A percentile compares a stretch with the other conserved stretches of the same genome.
phyloP scores from a whole-genome alignment of 306 rosid genomes.

The Canavalia ensiformis region DNA sequence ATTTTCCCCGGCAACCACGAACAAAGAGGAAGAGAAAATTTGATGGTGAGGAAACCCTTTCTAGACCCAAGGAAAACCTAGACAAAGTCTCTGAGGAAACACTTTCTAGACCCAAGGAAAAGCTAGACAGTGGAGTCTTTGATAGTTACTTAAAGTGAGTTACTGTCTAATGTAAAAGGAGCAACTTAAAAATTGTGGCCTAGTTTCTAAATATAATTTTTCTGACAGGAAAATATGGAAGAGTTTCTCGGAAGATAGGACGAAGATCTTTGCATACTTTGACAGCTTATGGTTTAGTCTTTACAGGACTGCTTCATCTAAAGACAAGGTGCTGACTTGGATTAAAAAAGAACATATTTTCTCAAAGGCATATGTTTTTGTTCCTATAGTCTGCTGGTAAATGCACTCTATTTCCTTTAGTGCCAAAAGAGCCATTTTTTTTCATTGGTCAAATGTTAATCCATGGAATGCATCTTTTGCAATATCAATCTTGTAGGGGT shows the following conservation, averaged over 20 bases:
- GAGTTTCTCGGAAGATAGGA: conserved; percentile 67
- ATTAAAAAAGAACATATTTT: conserved; percentile 67
- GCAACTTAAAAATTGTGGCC: background rate
- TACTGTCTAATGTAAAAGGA: conserved; percentile 30
- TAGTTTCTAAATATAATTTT: conserved; percentile 43
- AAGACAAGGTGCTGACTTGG: conserved; percentile 77
- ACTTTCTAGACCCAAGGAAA: conserved; percentile 42
- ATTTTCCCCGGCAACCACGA: conserved; percentile 49
- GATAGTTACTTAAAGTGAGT: conserved; percentile 69
- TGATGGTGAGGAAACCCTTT: conserved; percentile 30
- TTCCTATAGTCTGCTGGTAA: conserved; percentile 90
- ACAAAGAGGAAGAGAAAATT: conserved; percentile 52
- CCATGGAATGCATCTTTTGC: conserved; percentile 33
- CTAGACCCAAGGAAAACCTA: conserved; percentile 36
- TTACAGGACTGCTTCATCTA: conserved; percentile 53
- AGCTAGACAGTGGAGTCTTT: conserved; percentile 63
- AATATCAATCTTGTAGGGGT: conserved; percentile 59
- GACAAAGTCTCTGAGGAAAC: conserved; percentile 20
- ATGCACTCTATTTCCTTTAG: conserved; percentile 30
- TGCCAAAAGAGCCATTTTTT: background rate
- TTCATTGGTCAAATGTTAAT: conserved; percentile 31
- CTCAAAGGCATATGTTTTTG: conserved; percentile 79
- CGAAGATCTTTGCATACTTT: conserved; percentile 58
- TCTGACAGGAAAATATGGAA: conserved; percentile 76
- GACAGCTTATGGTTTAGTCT: conserved; percentile 80